Evolutionary conservation across 345 rosid species (phyloP).

Genomic region (Pseudoturritis turrita): DNA sequence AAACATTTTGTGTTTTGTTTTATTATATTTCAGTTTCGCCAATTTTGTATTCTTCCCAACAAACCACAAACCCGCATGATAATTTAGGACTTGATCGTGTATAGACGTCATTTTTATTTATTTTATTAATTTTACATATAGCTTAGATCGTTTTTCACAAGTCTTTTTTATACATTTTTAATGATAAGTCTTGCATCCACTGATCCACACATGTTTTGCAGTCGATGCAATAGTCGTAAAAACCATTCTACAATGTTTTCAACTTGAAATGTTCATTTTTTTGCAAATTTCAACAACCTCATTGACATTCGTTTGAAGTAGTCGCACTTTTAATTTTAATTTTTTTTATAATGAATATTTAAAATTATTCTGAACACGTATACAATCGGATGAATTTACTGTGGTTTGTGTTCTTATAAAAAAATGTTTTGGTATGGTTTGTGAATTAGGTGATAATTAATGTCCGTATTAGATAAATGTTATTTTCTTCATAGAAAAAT

Average conservation of each 20-base stretch:
- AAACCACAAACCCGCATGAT: not conserved
- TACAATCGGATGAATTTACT: too few relatives aligned
- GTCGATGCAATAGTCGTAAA: too few relatives aligned
- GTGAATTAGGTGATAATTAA: constrained; percentile 3
- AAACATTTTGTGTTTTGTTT: not conserved
- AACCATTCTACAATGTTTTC: too few relatives aligned
- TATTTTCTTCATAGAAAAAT: constrained; percentile 6
- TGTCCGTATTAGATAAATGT: not conserved
- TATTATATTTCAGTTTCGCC: not conserved
- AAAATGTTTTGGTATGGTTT: not conserved
- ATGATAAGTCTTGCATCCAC: too few relatives aligned
- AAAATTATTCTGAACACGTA: too few relatives aligned
- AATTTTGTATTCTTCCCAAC: constrained; percentile 17
- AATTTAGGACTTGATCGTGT: not conserved
- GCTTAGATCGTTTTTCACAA: not conserved
- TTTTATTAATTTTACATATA: not conserved
- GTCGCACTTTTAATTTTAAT: not conserved
- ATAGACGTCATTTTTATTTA: not conserved
- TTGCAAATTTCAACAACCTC: not conserved
- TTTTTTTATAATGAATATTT: too few relatives aligned
- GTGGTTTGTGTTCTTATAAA: too few relatives aligned
- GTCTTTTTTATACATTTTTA: too few relatives aligned
- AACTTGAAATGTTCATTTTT: not conserved
- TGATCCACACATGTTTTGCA: too few relatives aligned
- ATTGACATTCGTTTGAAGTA: not conserved